Evolutionary conservation across 75 land plant genomes (phyloP).

Genomic region (Pinus taeda): DNA sequence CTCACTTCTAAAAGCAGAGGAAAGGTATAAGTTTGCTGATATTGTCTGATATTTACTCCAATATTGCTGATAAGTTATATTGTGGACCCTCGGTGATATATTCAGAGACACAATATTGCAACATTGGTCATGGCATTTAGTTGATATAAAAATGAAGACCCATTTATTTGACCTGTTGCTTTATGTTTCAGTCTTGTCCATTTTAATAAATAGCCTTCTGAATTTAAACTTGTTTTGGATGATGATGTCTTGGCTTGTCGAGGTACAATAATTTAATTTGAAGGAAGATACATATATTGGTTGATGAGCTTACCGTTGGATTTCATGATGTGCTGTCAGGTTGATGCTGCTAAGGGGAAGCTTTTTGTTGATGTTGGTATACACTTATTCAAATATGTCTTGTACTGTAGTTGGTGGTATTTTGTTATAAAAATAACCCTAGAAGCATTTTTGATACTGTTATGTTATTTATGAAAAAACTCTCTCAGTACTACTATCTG

Average conservation of each 20-base stretch:
- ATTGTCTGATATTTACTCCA: too few species aligned
- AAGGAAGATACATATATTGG: background rate
- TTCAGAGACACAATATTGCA: too few species aligned
- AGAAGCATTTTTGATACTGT: background rate
- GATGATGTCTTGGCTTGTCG: background rate
- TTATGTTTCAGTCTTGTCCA: background rate
- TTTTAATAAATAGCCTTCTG: background rate
- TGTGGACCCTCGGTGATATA: too few species aligned
- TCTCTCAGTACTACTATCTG: conserved; percentile 8
- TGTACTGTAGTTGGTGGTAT: background rate
- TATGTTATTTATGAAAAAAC: background rate
- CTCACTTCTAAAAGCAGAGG: too few species aligned
- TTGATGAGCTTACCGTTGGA: background rate
- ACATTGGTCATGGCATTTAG: background rate
- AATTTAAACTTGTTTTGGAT: background rate
- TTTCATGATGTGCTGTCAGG: conserved; percentile 21
- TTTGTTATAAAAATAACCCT: background rate
- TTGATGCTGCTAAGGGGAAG: conserved; percentile 68
- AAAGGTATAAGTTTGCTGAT: too few species aligned
- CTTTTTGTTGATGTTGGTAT: conserved; percentile 89
- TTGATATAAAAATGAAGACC: background rate
- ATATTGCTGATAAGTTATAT: too few species aligned
- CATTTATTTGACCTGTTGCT: background rate
- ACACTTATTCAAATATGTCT: background rate
- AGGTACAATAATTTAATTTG: background rate